Evolutionary conservation across 306 rosid species (phyloP), one percentile per base, ranked within the genome.

Genomic region (Psophocarpus tetragonolobus): DNA sequence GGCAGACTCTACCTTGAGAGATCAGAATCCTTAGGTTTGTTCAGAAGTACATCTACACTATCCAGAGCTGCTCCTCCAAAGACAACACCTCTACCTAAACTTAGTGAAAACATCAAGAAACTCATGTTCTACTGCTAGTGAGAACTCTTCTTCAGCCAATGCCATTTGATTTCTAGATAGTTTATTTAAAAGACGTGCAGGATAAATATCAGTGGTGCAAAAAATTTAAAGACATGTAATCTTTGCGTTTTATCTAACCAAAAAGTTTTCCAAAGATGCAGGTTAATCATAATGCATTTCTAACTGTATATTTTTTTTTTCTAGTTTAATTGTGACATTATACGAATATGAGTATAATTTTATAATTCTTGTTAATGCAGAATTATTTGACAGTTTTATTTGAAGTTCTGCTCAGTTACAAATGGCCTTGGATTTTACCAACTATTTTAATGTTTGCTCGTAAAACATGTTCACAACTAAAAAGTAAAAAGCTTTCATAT

Each of bases 1-100:
- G 99, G 99, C 7, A 87, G 99, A 82, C 99, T 95, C 81, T 95
- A 95, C 88, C 91, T 95, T 14, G 97, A 92, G 27, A 78, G 94
- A 69, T 91, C 98, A 3, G 97, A 92, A 10, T 84, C 88, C 18
- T 58, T 86, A 26, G 82, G 84, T 18, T 82, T 77, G 68, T 84
- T 77, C 56, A 85, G 81, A 81, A 86, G 74, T 27, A 39, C 68
- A 12, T 75, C 90, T 6, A 53, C 90, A 8, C 18, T 90, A 54
- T 92, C 97, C 47, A 80, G 99, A 88, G 85, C 97, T 71, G 90
- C 90, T 41, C 91, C 99, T 64, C 99, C 94, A 5, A 92, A 86
- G 79, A 87, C 96, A 38, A 71, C 74, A 47, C 94, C 97, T 38
- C 75, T 95, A 7, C 99, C 99, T 6, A 91, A 87, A 85, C 96